A percentile compares a stretch with the other conserved stretches of the same genome.
phyloP scores from a whole-genome alignment of 805 yeast genomes.

The Pichia rugopelliculosa region DNA sequence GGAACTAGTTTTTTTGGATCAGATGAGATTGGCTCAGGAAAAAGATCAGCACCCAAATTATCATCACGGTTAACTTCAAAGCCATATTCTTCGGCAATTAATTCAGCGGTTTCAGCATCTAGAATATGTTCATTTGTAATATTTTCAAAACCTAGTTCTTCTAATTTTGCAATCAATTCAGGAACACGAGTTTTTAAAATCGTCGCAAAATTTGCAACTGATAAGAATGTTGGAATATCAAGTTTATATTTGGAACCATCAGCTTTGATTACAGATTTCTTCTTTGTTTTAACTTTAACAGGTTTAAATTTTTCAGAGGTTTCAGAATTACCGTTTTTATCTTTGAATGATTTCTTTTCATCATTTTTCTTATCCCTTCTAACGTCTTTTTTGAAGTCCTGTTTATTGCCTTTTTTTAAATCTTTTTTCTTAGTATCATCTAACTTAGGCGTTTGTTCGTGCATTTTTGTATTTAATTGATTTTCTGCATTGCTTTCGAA shows the following conservation, averaged over 20 bases:
- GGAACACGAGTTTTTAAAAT: conserved; percentile 59
- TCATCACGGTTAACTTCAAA: conserved; percentile 54
- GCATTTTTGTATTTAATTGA: background rate
- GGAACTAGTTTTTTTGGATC: conserved; percentile 42
- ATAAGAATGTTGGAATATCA: conserved; percentile 65
- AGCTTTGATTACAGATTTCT: background rate
- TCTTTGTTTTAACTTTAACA: conserved; percentile 10
- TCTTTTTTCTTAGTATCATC: background rate
- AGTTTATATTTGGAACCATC: conserved; percentile 20
- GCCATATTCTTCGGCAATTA: conserved; percentile 86
- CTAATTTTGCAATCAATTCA: conserved; percentile 49
- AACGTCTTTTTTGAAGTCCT: background rate
- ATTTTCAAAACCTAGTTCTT: conserved; percentile 64
- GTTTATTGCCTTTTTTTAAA: background rate
- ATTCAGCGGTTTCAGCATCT: conserved; percentile 76
- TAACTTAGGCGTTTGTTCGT: background rate
- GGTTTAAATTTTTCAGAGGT: background rate
- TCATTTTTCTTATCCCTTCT: background rate
- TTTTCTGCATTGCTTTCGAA: background rate
- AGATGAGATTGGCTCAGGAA: conserved; percentile 49
- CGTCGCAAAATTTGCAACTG: conserved; percentile 73
- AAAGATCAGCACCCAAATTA: conserved; percentile 50
- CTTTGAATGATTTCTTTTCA: background rate
- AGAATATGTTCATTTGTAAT: conserved; percentile 70
- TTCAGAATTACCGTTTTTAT: background rate